Base-by-base conservation (phyloP, 495 filamentous ascomycete genomes). In the Aspergillus wentii region DNA sequence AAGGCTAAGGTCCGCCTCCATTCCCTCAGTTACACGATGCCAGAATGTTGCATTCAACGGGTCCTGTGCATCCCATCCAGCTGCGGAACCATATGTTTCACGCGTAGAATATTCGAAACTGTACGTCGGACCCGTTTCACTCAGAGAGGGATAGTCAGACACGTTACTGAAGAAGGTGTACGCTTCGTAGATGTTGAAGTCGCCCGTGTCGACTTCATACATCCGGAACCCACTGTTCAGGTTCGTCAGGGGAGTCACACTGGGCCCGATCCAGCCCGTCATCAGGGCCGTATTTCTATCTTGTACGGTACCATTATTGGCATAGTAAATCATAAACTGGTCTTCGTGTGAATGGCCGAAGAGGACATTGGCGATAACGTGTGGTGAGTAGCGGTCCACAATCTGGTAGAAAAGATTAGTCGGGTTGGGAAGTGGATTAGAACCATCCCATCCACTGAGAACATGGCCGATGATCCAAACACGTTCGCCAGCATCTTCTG, bases 31-130 rank as follows among this genome's bases (percentile, higher is more conserved):
- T 3, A 80, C 75, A 15, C 45, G 66, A 31, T 74, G 68, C 75
- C 76, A 78, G 59, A 76, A 75, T 10, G 72, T 76, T 0, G 69
- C 73, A 43, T 79, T 74, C 17, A 80, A 52, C 16, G 76, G 76
- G 2, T 64, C 72, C 20, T 62, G 45, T 3, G 41, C 46, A 4
- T 69, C 61, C 74, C 72, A 76, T 21, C 37, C 52, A 2, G 60
- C 63, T 3, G 59, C 61, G 11, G 59, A 33, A 4, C 68, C 70
- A 33, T 79, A 79, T 5, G 68, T 62, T 6, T 69, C 63, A 6
- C 76, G 68, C 1, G 76, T 76, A 3, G 71, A 76, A 54, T 80
- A 80, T 35, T 79, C 76, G 34, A 72, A 58, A 27, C 69, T 39
- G 42, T 57, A 77, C 0, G 56, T 66, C 0, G 71, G 71, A 3